Evolutionary conservation across 345 rosid species (phyloP).

Genomic region (Pistacia vera): DNA sequence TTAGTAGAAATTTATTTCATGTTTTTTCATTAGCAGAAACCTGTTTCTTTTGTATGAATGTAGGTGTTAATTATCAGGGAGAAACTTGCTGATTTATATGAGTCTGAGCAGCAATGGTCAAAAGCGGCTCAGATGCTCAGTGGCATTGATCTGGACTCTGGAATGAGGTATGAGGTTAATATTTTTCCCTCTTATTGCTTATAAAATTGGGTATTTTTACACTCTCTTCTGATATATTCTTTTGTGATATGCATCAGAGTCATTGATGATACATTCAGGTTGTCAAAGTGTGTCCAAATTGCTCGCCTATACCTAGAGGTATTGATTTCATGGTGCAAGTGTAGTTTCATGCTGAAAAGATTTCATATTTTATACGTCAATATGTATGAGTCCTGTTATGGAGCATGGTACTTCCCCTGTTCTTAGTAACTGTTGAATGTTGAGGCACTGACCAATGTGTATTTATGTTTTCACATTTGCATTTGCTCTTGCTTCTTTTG

Average conservation of each 20-base stretch:
- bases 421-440: not conserved
- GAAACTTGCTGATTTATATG: constrained; percentile 92
- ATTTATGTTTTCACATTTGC: not conserved
- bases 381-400: not conserved
- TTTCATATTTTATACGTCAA: not conserved
- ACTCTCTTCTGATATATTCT: constrained; percentile 2
- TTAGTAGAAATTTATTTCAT: not conserved
- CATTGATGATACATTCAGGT: constrained; percentile 78
- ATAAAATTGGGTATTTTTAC: not conserved
- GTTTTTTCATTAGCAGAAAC: not conserved
- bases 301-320: constrained; percentile 98
- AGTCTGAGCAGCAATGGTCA: constrained; percentile 93
- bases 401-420: not conserved
- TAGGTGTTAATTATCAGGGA: constrained; percentile 89
- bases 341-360: not conserved
- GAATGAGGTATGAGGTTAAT: constrained; percentile 73
- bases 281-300: constrained; percentile 95
- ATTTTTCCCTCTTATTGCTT: not conserved
- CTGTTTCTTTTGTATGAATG: constrained; percentile 7
- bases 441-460: not conserved
- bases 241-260: constrained; percentile 52
- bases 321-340: constrained; percentile 25
- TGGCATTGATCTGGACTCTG: constrained; percentile 95
- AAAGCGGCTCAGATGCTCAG: constrained; percentile 99
- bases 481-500: not conserved